Conservation (phyloP, 768 basidiomycete species). For the Phanerochaete sordida region DNA sequence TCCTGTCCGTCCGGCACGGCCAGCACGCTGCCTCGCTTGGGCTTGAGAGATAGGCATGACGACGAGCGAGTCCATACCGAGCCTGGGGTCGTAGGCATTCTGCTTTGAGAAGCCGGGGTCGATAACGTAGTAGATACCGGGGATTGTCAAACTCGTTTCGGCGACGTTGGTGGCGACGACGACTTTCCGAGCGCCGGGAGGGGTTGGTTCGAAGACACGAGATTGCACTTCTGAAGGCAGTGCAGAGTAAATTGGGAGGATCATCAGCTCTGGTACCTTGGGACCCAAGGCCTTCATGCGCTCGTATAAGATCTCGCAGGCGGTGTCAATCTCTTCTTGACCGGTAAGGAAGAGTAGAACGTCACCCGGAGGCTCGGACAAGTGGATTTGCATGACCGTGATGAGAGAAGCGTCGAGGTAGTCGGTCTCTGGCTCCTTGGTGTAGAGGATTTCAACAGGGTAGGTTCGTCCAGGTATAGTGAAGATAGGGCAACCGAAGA, state of each 20-base stretch:
- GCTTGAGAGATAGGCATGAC: slow-evolving; percentile 99
- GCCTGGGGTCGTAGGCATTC: slow-evolving; percentile 94
- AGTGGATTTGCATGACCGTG: slow-evolving; percentile 98
- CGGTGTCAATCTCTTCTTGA: slow-evolving; percentile 97
- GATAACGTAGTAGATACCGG: slow-evolving; percentile 98
- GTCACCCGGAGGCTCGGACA: slow-evolving; percentile 97
- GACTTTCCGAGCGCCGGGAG: slow-evolving; percentile 97
- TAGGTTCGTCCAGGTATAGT: slow-evolving; percentile 99
- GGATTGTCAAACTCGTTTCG: slow-evolving; percentile 97
- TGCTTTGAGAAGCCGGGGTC: slow-evolving; percentile 99
- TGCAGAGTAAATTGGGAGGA: slow-evolving; percentile 97
- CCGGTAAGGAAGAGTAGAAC: slow-evolving; percentile 96
- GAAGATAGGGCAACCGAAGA: slow-evolving; percentile 98
- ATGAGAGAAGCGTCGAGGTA: slow-evolving; percentile 98
- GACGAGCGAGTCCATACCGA: slow-evolving; percentile 98
- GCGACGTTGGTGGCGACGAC: slow-evolving; percentile 99
- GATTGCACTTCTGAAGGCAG: slow-evolving; percentile 98
- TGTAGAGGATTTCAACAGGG: slow-evolving; percentile 97
- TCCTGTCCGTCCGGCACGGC: slow-evolving; percentile 96
- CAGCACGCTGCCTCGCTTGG: slow-evolving; percentile 92
- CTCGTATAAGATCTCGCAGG: slow-evolving; percentile 95
- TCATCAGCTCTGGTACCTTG: slow-evolving; percentile 96
- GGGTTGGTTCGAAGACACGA: slow-evolving; percentile 95
- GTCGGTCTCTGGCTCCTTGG: slow-evolving; percentile 96
- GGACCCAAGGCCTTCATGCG: slow-evolving; percentile 98